phyloP scores from a whole-genome alignment of 495 filamentous ascomycete genomes.

The Aspergillus haitiensis region DNA sequence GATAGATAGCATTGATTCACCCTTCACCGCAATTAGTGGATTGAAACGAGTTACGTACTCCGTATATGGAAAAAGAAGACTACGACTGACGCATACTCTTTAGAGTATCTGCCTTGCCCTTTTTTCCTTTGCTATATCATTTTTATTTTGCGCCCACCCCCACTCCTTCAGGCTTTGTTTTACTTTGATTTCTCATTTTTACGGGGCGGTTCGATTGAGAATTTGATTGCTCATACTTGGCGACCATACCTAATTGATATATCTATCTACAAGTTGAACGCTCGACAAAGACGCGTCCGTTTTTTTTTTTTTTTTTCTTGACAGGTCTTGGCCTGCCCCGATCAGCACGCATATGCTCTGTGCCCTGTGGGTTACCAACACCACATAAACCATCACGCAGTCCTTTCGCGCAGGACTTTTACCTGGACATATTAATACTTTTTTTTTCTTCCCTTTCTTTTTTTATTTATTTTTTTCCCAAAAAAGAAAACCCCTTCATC shows the following conservation, averaged over 20 bases:
- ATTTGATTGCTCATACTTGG: constrained; percentile 19
- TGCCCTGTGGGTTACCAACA: constrained; percentile 3
- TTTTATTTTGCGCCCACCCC: not conserved
- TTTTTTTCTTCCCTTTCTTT: constrained; percentile 7
- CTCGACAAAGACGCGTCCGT: constrained; percentile 9
- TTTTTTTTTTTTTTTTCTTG: constrained; percentile 9
- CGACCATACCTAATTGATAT: constrained; percentile 12
- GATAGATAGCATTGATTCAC: constrained; percentile 27
- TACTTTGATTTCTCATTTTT: constrained; percentile 8
- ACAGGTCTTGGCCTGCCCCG: constrained; percentile 7
- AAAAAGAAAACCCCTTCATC: not conserved
- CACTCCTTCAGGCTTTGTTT: constrained; percentile 1
- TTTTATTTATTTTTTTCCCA: not conserved
- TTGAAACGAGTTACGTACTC: constrained; percentile 18
- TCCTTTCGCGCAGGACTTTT: not conserved
- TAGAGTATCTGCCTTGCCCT: constrained; percentile 1
- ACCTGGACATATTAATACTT: constrained; percentile 19
- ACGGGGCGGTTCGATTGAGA: constrained; percentile 15
- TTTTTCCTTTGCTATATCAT: not conserved
- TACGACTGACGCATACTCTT: constrained; percentile 16
- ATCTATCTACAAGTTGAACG: constrained; percentile 13
- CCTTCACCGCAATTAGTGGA: constrained; percentile 1
- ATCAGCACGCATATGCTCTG: constrained; percentile 7
- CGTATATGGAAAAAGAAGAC: constrained; percentile 15
- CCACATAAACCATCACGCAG: not conserved